These are phyloP conservation scores for Lagenaria siceraria DNA, from an alignment of 306 rosid species.

Conservation along the genomic window DNA sequence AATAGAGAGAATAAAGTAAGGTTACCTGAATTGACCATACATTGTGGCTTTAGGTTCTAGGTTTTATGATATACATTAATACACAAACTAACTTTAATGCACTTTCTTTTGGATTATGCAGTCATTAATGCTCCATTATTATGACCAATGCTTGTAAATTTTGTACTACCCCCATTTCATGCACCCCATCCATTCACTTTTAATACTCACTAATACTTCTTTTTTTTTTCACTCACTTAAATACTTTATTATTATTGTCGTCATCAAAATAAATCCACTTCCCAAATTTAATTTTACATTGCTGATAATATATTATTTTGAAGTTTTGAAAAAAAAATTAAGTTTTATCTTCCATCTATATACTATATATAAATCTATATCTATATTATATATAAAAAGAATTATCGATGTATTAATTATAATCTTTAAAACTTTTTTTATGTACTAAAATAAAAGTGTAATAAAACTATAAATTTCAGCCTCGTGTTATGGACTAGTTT, in stretches of 20 bases:
- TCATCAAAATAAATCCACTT: neutral
- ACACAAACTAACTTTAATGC: neutral
- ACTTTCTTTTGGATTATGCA: neutral
- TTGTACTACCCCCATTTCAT: neutral
- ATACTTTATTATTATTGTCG: neutral
- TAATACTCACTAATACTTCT: neutral
- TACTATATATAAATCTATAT: too few species aligned
- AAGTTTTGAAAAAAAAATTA: too few species aligned
- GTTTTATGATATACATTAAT: neutral
- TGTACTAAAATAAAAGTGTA: too few species aligned
- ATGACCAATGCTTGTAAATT: neutral
- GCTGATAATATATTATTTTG: too few species aligned
- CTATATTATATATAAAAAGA: too few species aligned
- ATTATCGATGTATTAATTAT: too few species aligned
- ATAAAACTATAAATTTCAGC: too few species aligned
- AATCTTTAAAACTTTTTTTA: too few species aligned
- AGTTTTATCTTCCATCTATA: too few species aligned
- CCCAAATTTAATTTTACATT: neutral
- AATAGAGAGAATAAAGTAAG: neutral
- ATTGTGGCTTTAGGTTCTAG: neutral
- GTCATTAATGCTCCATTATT: neutral
- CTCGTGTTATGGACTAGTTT: too few species aligned
- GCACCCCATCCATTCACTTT: neutral
- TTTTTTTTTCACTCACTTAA: too few species aligned
- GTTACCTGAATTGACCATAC: neutral